Conservation (phyloP, 148 eudicot genomes). For the Salicornia ramosissima region DNA sequence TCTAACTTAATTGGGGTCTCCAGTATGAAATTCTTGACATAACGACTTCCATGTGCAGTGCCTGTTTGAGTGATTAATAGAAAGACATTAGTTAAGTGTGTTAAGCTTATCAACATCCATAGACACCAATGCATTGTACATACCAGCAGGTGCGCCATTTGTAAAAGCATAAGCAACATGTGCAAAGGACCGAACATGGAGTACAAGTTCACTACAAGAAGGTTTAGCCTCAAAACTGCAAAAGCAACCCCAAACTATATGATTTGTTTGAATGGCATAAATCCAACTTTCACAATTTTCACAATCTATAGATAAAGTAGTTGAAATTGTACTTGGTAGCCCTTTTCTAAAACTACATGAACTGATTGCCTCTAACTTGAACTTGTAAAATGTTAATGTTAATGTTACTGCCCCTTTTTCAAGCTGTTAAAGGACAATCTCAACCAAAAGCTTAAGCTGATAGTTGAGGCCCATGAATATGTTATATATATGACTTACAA, state of each 20-base stretch:
- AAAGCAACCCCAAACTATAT: not conserved
- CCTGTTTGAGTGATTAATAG: conserved; percentile 19
- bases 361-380: too few species aligned
- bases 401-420: not conserved
- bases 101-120: not conserved
- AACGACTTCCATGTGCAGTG: conserved; percentile 41
- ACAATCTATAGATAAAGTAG: not conserved
- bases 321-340: not conserved
- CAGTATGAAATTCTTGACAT: conserved; percentile 31
- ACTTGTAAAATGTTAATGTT: too few species aligned
- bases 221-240: conserved; percentile 33
- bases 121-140: not conserved
- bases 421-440: too few species aligned
- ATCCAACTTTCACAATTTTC: not conserved
- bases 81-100: not conserved
- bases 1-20: conserved; percentile 32
- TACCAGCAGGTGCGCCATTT: conserved; percentile 32
- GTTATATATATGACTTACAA: too few species aligned
- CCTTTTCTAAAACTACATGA: not conserved
- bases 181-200: conserved; percentile 31
- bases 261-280: not conserved
- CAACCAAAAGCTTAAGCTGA: too few species aligned
- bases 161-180: conserved; percentile 38
- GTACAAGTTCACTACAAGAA: conserved; percentile 27
- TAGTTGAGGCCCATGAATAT: too few species aligned